Conservation (phyloP, 2,329 filamentous ascomycete genomes). For the Pseudopyricularia cyperi region DNA sequence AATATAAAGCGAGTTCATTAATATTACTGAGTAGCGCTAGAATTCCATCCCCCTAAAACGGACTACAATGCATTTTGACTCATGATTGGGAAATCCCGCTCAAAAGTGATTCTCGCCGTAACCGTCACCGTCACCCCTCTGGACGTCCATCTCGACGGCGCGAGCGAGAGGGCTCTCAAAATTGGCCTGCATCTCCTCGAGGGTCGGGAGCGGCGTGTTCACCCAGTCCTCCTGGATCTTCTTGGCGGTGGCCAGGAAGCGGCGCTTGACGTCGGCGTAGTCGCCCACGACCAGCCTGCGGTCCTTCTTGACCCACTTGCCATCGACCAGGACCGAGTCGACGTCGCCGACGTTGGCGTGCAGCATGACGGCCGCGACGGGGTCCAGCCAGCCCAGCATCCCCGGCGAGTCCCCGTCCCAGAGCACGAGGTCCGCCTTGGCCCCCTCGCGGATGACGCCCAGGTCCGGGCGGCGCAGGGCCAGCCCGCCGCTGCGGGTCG, state of each 20-base stretch:
- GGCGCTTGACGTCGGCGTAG: slow-evolving; percentile 13
- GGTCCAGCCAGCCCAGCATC: slow-evolving; percentile 40
- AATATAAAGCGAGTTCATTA: not conserved
- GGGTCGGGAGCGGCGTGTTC: slow-evolving; percentile 12
- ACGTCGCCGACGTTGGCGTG: slow-evolving; percentile 41
- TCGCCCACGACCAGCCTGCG: slow-evolving; percentile 18
- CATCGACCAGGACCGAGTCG: slow-evolving; percentile 34
- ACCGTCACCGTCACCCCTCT: slow-evolving; percentile 5
- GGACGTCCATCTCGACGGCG: slow-evolving; percentile 4
- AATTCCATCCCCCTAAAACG: not conserved
- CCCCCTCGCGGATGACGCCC: slow-evolving; percentile 31
- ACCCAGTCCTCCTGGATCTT: slow-evolving; percentile 15
- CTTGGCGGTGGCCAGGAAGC: slow-evolving; percentile 20
- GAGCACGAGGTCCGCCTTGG: slow-evolving; percentile 40
- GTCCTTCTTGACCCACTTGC: slow-evolving; percentile 32
- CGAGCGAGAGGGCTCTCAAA: not conserved
- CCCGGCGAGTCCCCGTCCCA: slow-evolving; percentile 34
- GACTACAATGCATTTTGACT: not conserved
- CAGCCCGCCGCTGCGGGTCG: slow-evolving; percentile 36
- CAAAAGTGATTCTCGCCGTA: slow-evolving; percentile 5
- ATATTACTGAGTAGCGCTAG: not conserved
- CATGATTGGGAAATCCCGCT: not conserved
- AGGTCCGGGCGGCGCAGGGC: slow-evolving; percentile 37
- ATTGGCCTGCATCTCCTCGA: slow-evolving; percentile 7
- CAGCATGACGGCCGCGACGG: slow-evolving; percentile 41